A percentile compares a stretch with the other conserved stretches of the same genome.
Conservation (phyloP, 345 rosid species). For the Eucalyptus melliodora region DNA sequence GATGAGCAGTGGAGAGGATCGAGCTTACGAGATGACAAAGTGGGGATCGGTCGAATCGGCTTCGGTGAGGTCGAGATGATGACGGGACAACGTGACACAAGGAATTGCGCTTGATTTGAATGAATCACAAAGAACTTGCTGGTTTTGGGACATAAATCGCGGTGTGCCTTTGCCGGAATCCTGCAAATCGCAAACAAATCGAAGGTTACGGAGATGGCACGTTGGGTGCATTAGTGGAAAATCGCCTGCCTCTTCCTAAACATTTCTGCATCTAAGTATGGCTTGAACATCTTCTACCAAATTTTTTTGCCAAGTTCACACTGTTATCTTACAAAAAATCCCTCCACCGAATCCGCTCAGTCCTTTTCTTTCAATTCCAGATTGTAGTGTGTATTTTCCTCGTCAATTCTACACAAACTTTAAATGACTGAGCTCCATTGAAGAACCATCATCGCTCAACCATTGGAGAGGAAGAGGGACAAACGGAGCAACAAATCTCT, state of each 20-base stretch:
- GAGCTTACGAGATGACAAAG: neutral
- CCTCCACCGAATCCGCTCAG: neutral
- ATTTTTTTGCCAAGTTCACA: neutral
- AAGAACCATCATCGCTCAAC: neutral
- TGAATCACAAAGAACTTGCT: neutral
- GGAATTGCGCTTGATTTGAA: neutral
- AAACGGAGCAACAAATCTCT: neutral
- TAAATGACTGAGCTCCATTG: neutral
- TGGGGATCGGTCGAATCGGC: neutral
- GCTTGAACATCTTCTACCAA: no score
- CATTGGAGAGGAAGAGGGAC: neutral
- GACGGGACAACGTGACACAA: neutral
- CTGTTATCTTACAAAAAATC: neutral
- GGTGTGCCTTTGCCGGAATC: neutral
- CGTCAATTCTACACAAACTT: neutral
- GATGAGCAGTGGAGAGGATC: neutral
- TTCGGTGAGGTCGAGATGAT: neutral
- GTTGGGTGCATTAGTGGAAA: no score
- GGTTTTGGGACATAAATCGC: neutral
- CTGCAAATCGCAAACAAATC: neutral
- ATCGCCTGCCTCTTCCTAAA: no score
- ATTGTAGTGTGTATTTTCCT: neutral
- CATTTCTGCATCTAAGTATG: no score
- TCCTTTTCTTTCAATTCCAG: neutral
- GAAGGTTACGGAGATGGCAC: no score